Conservation (phyloP, 2,329 filamentous ascomycete species). For the Ciborinia camelliae region DNA sequence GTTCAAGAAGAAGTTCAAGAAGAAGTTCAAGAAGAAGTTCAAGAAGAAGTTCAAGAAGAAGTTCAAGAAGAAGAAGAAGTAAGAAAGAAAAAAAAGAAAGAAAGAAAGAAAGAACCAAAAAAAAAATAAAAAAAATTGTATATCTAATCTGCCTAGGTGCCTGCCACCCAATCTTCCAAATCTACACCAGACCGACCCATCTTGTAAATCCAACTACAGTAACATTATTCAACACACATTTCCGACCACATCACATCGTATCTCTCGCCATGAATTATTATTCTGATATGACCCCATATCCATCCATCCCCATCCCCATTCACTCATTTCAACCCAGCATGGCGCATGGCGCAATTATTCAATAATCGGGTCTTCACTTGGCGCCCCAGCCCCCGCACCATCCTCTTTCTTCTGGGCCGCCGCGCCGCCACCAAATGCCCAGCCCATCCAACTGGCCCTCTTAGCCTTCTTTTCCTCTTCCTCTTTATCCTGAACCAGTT, state of each 20-base stretch:
- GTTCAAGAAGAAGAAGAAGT: background rate
- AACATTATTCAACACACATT: background rate
- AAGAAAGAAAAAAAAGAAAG: background rate
- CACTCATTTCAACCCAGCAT: background rate
- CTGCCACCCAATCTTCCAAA: background rate
- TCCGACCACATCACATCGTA: background rate
- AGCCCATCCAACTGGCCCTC: constrained; percentile 63
- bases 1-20: no score
- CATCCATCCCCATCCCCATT: background rate
- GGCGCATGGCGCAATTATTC: constrained; percentile 11
- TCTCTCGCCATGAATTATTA: constrained; percentile 3
- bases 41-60: no score
- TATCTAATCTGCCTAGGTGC: no score
- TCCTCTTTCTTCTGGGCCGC: constrained; percentile 15
- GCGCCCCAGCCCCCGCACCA: background rate
- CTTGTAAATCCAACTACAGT: background rate
- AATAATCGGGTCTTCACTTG: constrained; percentile 15
- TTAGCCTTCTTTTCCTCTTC: constrained; percentile 50
- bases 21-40: background rate
- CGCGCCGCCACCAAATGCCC: constrained; percentile 41
- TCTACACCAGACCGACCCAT: background rate
- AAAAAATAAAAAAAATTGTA: background rate
- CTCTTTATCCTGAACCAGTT: constrained; percentile 74
- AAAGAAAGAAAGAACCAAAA: background rate
- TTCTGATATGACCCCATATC: background rate